Conservation (phyloP, 768 basidiomycete species). For the Butyriboletus loyo region DNA sequence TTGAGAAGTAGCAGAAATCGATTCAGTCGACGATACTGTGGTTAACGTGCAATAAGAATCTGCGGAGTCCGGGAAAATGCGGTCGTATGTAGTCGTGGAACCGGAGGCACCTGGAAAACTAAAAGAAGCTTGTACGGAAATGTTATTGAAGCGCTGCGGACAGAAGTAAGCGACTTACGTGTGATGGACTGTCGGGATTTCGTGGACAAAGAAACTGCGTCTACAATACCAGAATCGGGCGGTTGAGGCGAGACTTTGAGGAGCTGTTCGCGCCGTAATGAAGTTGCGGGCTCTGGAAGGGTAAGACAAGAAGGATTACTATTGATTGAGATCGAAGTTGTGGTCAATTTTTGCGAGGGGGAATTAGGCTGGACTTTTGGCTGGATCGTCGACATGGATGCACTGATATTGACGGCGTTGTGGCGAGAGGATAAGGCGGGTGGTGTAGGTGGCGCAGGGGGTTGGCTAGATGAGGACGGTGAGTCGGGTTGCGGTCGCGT, state of each 20-base stretch:
- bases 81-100: constrained; percentile 12
- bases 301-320: constrained; percentile 22
- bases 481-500: constrained; percentile 6
- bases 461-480: constrained; percentile 12
- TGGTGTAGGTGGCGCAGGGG: constrained; percentile 21
- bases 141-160: background rate
- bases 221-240: constrained; percentile 13
- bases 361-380: constrained; percentile 20
- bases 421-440: constrained; percentile 7
- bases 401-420: constrained; percentile 9
- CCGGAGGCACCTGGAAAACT: constrained; percentile 17
- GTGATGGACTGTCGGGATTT: constrained; percentile 20
- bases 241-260: constrained; percentile 10
- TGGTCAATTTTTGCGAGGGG: constrained; percentile 10
- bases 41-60: constrained; percentile 13
- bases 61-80: constrained; percentile 5
- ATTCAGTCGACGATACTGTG: constrained; percentile 14
- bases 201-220: constrained; percentile 1
- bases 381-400: constrained; percentile 18
- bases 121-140: constrained; percentile 23
- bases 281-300: constrained; percentile 8
- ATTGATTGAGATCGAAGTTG: constrained; percentile 11
- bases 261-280: constrained; percentile 4
- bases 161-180: constrained; percentile 16
- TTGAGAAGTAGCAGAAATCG: constrained; percentile 10